Conservation (phyloP, 768 basidiomycete species). For the Pseudohyphozyma bogoriensis region DNA sequence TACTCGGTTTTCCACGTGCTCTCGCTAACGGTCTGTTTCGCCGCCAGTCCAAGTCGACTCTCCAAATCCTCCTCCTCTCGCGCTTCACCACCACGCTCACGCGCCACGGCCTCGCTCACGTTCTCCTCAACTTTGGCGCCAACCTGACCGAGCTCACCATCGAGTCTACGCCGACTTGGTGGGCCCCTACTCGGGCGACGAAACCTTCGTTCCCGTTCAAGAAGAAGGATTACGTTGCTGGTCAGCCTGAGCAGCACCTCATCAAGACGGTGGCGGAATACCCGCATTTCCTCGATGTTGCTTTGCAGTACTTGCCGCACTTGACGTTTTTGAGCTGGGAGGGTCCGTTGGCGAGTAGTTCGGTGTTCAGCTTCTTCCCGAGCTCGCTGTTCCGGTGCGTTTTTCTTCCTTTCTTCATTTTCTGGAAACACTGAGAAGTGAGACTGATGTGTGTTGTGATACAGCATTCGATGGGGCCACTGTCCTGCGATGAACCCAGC, state of each 20-base stretch:
- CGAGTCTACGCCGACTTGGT: background rate
- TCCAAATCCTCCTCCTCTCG: background rate
- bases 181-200: background rate
- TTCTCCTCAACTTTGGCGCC: slow-evolving; percentile 10
- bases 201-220: background rate
- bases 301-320: slow-evolving; percentile 13
- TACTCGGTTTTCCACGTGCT: background rate
- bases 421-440: too few species aligned
- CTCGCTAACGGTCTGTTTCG: too few species aligned
- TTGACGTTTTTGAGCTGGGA: slow-evolving; percentile 6
- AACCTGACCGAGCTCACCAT: slow-evolving; percentile 14
- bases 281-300: slow-evolving; percentile 9
- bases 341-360: slow-evolving; percentile 10
- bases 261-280: background rate
- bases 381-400: background rate
- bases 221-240: slow-evolving; percentile 15
- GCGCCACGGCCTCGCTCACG: slow-evolving; percentile 6
- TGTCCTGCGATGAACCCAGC: slow-evolving; percentile 10
- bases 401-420: background rate
- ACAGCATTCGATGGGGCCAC: slow-evolving; percentile 7
- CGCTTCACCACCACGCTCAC: background rate
- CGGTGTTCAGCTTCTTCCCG: slow-evolving; percentile 14
- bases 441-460: too few species aligned
- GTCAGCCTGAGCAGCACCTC: slow-evolving; percentile 3
- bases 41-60: slow-evolving; percentile 10